phyloP scores from a whole-genome alignment of 345 rosid genomes.

The Pistacia atlantica region DNA sequence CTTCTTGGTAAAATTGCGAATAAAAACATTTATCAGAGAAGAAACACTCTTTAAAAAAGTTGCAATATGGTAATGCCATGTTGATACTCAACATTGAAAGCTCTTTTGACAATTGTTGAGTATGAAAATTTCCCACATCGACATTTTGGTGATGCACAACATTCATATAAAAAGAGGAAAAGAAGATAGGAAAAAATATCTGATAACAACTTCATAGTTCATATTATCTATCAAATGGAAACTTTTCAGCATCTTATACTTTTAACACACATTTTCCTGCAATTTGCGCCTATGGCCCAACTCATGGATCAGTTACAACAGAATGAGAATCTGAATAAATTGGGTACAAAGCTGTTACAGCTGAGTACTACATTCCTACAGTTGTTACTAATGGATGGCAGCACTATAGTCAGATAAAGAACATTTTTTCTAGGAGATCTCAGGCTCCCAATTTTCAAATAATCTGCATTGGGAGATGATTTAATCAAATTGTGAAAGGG shows the following conservation, averaged over 20 bases:
- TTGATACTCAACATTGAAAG: too few relatives aligned
- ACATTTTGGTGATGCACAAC: too few relatives aligned
- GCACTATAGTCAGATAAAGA: background rate
- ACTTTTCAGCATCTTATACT: background rate
- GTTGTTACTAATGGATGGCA: slow-evolving; percentile 20
- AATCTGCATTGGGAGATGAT: slow-evolving; percentile 35
- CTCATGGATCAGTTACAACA: slow-evolving; percentile 18
- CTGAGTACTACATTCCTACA: slow-evolving; percentile 6
- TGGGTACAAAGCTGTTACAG: background rate
- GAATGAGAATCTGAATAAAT: background rate
- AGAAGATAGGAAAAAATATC: background rate
- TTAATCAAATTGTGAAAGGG: slow-evolving; percentile 7
- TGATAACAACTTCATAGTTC: background rate
- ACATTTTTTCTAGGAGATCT: slow-evolving; percentile 10
- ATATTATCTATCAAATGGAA: background rate
- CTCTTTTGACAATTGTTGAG: too few relatives aligned
- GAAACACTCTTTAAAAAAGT: too few relatives aligned
- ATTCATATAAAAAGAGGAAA: background rate
- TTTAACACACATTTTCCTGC: background rate
- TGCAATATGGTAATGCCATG: too few relatives aligned
- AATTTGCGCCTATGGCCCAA: background rate
- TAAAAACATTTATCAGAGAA: too few relatives aligned
- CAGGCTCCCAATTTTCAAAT: slow-evolving; percentile 29
- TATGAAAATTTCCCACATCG: too few relatives aligned
- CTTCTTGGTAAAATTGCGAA: too few relatives aligned